phyloP scores from a whole-genome alignment of 148 eudicot genomes.

The Oxyria digyna region DNA sequence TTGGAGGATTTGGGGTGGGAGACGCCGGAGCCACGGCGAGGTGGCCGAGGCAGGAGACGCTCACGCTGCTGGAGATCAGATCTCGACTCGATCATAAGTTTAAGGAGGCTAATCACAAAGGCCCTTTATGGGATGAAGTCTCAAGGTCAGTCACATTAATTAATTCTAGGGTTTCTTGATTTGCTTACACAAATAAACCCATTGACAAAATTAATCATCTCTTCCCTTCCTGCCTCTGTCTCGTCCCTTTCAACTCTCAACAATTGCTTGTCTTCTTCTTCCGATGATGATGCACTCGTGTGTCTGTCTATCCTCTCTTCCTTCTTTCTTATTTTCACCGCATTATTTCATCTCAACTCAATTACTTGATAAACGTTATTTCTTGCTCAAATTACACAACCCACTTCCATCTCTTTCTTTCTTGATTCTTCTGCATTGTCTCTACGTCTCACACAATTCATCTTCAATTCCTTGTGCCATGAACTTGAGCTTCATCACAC shows the following conservation, averaged over 20 bases:
- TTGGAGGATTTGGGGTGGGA: conserved; percentile 14
- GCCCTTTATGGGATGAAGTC: conserved; percentile 98
- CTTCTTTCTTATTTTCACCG: neutral
- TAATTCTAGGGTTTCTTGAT: neutral
- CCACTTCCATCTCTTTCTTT: neutral
- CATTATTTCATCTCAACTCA: too few species aligned
- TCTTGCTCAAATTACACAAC: neutral
- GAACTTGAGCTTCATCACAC: too few species aligned
- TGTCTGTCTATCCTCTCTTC: neutral
- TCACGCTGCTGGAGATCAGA: conserved; percentile 78
- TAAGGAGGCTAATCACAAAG: conserved; percentile 94
- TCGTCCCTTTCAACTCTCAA: neutral
- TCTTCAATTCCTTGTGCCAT: too few species aligned
- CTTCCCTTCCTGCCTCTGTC: neutral
- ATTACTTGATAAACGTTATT: neutral
- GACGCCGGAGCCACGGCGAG: conserved; percentile 44
- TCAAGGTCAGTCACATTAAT: conserved; percentile 43
- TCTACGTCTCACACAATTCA: too few species aligned
- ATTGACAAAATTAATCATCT: neutral
- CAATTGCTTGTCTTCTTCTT: neutral
- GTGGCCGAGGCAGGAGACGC: conserved; percentile 98
- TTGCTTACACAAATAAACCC: neutral
- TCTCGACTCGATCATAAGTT: conserved; percentile 82
- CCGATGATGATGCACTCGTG: neutral
- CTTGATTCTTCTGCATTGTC: neutral